Evolutionary conservation across 2,329 filamentous ascomycete genomes (phyloP), one percentile per base, ranked within the genome.

Genomic region (Diaporthe sp.): DNA sequence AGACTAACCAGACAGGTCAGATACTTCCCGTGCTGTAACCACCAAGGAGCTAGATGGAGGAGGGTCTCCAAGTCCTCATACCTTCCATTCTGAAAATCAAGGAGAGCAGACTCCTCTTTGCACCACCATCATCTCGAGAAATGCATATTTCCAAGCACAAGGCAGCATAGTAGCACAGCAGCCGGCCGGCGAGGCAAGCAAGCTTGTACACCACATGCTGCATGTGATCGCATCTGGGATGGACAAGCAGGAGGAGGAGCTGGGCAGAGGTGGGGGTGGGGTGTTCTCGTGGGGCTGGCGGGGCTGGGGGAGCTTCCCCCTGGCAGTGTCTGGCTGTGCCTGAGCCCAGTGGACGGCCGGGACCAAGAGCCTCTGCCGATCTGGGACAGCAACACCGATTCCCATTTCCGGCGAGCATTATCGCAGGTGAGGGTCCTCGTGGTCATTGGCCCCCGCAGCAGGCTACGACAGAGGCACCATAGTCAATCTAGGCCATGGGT

Each of bases 351-450:
- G 10, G 60, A 22, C 42, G 28, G 31, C 28, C 44, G 9, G 37
- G 25, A 49, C 42, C 42, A 49, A 70, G 65, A 70, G 65, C 49
- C 65, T 55, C 47, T 70, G 65, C 65, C 65, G 65, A 70, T 70
- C 65, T 70, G 65, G 34, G 49, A 70, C 65, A 55, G 65, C 65
- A 55, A 55, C 49, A 28, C 49, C 65, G 65, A 70, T 70, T 70
- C 65, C 65, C 65, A 70, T 70, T 70, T 70, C 13, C 49, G 49
- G 34, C 65, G 65, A 70, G 10, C 10, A 70, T 70, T 70, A n/a
- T 55, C n/a, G 65, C 65, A 70, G 63, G 13, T 55, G 49, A 70
- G 49, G 65, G 49, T 55, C 65, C 34, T 4, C 13, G 28, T 55
- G 22, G 63, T 68, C 63, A 68, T 61, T 28, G 9, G n/a, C 28